Base-by-base conservation (phyloP, 805 yeast genomes). In the Yarrowia deformans region DNA sequence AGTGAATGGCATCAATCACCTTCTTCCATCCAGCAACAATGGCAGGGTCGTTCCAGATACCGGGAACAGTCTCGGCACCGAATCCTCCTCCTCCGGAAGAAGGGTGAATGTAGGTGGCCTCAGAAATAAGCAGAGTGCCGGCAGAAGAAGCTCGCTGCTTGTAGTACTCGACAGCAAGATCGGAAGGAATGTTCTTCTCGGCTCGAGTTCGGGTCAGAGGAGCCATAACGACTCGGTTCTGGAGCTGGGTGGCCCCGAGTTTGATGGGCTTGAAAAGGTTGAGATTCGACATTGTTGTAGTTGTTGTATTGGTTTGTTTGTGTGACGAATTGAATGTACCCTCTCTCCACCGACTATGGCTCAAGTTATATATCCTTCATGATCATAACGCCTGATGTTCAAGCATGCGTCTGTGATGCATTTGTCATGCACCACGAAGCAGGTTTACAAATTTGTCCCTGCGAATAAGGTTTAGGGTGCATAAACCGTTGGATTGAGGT, bases 11-110 rank as follows among this genome's bases (percentile, higher is more conserved):
- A 40, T 83, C 83, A 40, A 75, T 77, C 55, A 85, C 79, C 58
- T 74, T 74, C 71, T 80, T 81, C 97, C 97, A 93, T 0, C 94
- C 96, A 10, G 43, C 52, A 79, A 89, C 95, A 64, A 92, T 84
- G 73, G 90, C 94, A 73, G 89, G 92, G 75, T 90, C 91, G 0
- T 89, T 82, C 93, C 91, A 90, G 46, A 78, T 71, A 13, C 80
- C 78, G 18, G 79, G 77, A 14, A 72, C 71, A 37, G 73, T 72
- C 18, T 63, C 68, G 8, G 50, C 52, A 8, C 66, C 66, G 13
- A 63, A 63, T 37, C 56, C 56, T 8, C 68, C 68, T 68, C 79
- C 45, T 81, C 83, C 83, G 13, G 61, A 54, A 18, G 50, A 42
- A 16, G 61, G 69, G n/a, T 85, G 78, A 18, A 82, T 81, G 73